These are phyloP conservation scores for Arachnomyces sp. DNA, from an alignment of 2,329 filamentous ascomycete species.

Conservation along the genomic window DNA sequence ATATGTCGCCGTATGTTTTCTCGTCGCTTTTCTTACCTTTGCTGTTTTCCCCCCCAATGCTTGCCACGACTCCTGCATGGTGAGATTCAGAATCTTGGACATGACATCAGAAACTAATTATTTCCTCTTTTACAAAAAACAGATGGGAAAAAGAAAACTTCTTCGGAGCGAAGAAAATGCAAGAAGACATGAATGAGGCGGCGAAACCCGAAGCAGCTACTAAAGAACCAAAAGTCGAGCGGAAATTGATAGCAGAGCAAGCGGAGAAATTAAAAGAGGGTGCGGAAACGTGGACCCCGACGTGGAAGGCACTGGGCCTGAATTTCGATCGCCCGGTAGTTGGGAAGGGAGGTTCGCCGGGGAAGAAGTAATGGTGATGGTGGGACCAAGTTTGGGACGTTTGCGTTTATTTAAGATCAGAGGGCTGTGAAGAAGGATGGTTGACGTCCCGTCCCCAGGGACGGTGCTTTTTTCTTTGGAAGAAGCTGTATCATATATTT, in stretches of 20 bases:
- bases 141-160: slow-evolving; percentile 58
- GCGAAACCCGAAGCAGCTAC: slow-evolving; percentile 27
- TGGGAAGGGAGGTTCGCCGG: slow-evolving; percentile 10
- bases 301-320: slow-evolving; percentile 37
- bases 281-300: slow-evolving; percentile 52
- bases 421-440: too few relatives aligned
- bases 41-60: slow-evolving; percentile 4
- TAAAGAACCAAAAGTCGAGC: slow-evolving; percentile 33
- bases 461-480: too few relatives aligned
- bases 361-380: slow-evolving; percentile 10
- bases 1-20: slow-evolving; percentile 48
- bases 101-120: slow-evolving; percentile 11
- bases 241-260: slow-evolving; percentile 47
- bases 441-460: slow-evolving; percentile 8
- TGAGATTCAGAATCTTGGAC: too few relatives aligned
- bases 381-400: slow-evolving; percentile 6
- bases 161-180: slow-evolving; percentile 44
- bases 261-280: slow-evolving; percentile 56
- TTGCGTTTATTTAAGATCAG: too few relatives aligned
- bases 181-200: slow-evolving; percentile 33
- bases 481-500: too few relatives aligned
- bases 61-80: slow-evolving; percentile 6
- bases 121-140: slow-evolving; percentile 7
- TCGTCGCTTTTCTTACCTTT: slow-evolving; percentile 5
- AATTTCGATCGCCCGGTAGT: slow-evolving; percentile 25